Evolutionary conservation across 2,329 filamentous ascomycete genomes (phyloP).

Genomic region (Graphium sp.): DNA sequence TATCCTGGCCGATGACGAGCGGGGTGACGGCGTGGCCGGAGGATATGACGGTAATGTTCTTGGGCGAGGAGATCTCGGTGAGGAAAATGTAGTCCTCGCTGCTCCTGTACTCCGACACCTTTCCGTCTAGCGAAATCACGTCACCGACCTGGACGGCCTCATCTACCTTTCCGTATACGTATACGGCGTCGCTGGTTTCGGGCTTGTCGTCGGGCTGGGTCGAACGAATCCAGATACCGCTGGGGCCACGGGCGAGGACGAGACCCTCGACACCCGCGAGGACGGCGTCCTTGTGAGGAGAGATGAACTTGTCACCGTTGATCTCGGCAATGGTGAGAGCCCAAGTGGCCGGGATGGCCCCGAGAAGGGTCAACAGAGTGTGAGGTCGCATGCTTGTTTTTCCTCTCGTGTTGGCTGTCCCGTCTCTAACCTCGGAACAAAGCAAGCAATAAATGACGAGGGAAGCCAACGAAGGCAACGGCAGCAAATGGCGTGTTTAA

Average conservation of each 20-base stretch:
- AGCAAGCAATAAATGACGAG: too few species aligned
- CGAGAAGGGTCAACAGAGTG: too few species aligned
- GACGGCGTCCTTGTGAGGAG: conserved; percentile 35
- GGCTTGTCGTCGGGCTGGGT: conserved; percentile 34
- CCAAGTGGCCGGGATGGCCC: conserved; percentile 12
- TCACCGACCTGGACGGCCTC: conserved; percentile 42
- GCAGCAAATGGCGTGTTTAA: too few species aligned
- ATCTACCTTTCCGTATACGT: conserved; percentile 39
- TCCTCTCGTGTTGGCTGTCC: too few species aligned
- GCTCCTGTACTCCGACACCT: conserved; percentile 39
- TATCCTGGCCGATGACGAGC: conserved; percentile 42
- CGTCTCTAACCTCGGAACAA: too few species aligned
- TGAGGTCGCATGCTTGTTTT: too few species aligned
- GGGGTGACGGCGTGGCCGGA: conserved; percentile 35
- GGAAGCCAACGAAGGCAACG: too few species aligned
- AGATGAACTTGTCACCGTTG: conserved; percentile 49
- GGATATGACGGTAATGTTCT: conserved; percentile 33
- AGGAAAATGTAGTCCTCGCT: conserved; percentile 40
- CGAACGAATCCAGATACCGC: conserved; percentile 49
- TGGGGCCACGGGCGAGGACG: conserved; percentile 43
- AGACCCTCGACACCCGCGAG: conserved; percentile 45
- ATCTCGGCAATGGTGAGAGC: conserved; percentile 41
- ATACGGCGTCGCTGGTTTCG: conserved; percentile 47
- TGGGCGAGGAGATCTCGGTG: conserved; percentile 42
- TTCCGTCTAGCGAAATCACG: conserved; percentile 40